Percentiles rank a stretch among this genome's conserved stretches.
Evolutionary conservation across 2,329 filamentous ascomycete species (phyloP).

Genomic region (Pseudogymnoascus sp.): DNA sequence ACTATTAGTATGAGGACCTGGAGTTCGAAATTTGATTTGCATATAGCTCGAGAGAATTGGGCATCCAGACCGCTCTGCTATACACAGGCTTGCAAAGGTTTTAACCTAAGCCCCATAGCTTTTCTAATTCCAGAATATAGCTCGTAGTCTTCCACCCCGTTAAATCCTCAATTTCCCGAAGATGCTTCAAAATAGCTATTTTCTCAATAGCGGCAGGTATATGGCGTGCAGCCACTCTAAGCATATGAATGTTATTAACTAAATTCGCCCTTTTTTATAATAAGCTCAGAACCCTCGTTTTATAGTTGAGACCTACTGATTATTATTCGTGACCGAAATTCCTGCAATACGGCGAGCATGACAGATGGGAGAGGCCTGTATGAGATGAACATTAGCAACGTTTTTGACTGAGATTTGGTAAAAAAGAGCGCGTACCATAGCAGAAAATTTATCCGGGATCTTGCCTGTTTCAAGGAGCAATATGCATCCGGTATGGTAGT

Average conservation of each 20-base stretch:
- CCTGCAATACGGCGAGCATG: neutral
- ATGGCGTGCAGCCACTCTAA: neutral
- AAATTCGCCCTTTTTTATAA: neutral
- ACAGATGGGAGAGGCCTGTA: neutral
- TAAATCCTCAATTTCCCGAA: neutral
- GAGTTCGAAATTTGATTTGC: neutral
- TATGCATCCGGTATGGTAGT: conserved; percentile 11
- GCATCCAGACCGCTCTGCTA: no score
- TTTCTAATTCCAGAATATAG: neutral
- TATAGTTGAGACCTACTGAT: neutral
- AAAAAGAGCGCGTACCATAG: neutral
- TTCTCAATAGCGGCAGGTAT: neutral
- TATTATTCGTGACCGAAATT: neutral
- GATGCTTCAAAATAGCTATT: neutral
- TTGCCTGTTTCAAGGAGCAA: conserved; percentile 1
- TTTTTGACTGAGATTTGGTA: neutral
- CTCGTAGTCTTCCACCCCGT: neutral
- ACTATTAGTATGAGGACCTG: neutral
- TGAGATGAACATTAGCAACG: neutral
- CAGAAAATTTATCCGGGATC: neutral
- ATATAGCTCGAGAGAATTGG: neutral
- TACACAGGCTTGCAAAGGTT: neutral
- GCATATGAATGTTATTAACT: neutral
- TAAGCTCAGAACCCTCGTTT: neutral
- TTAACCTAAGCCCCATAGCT: neutral